Evolutionary conservation across 495 filamentous ascomycete species (phyloP).

Genomic region (Podospora australis): DNA sequence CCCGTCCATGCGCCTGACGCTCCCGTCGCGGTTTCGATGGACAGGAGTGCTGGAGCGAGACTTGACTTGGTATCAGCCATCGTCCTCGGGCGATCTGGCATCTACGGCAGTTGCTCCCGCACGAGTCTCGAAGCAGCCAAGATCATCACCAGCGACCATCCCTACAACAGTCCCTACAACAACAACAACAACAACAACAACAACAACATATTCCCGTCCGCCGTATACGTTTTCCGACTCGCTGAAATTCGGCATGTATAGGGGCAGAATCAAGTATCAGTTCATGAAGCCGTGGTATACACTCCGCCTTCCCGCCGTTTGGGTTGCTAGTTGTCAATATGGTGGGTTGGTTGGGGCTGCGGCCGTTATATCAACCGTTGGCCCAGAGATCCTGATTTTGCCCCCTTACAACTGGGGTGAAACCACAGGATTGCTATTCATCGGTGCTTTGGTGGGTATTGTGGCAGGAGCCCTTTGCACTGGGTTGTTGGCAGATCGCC

Average conservation of each 20-base stretch:
- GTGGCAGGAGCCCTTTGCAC: constrained; percentile 15
- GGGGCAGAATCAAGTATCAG: constrained; percentile 14
- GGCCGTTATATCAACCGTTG: constrained; percentile 24
- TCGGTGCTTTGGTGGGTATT: constrained; percentile 24
- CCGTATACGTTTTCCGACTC: constrained; percentile 19
- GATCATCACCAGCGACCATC: constrained; percentile 7
- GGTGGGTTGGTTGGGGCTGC: constrained; percentile 21
- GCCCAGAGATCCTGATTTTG: constrained; percentile 16
- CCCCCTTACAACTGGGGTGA: constrained; percentile 24
- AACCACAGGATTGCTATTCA: constrained; percentile 20
- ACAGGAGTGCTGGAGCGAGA: neutral
- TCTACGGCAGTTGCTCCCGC: neutral
- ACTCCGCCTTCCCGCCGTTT: constrained; percentile 18
- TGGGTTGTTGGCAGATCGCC: constrained; percentile 11
- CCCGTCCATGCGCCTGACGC: constrained; percentile 21
- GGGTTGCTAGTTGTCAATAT: constrained; percentile 27
- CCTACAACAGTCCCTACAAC: neutral
- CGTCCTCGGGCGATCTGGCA: constrained; percentile 12
- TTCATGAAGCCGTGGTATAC: constrained; percentile 23
- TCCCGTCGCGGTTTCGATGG: constrained; percentile 20
- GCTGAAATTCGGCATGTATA: constrained; percentile 15
- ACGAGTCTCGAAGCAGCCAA: constrained; percentile 3
- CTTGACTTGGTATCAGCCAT: constrained; percentile 16
- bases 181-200: too few species aligned
- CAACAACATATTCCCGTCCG: neutral